Conservation (phyloP, 2,329 filamentous ascomycete genomes). For the Diaporthe destruens region DNA sequence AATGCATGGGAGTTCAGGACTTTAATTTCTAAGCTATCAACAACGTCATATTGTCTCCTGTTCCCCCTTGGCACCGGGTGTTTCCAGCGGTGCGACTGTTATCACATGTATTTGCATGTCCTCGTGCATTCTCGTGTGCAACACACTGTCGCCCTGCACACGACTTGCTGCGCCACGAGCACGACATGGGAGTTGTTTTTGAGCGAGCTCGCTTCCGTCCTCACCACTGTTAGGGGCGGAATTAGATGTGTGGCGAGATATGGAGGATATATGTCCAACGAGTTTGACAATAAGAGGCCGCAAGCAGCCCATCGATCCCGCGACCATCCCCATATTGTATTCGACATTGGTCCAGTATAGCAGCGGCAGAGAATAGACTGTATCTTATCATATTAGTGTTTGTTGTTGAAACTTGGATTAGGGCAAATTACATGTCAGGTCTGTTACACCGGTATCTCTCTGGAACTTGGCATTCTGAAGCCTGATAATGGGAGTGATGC, state of each 20-base stretch:
- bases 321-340: slow-evolving; percentile 19
- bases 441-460: slow-evolving; percentile 17
- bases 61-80: background rate
- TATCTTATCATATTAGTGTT: background rate
- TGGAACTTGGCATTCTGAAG: slow-evolving; percentile 19
- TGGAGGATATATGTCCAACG: background rate
- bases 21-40: background rate
- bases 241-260: background rate
- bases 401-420: background rate
- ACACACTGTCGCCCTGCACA: slow-evolving; percentile 10
- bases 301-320: slow-evolving; percentile 14
- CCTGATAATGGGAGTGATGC: slow-evolving; percentile 12
- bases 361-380: slow-evolving; percentile 2
- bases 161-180: slow-evolving; percentile 4
- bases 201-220: background rate
- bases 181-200: background rate
- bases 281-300: slow-evolving; percentile 14
- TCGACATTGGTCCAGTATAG: slow-evolving; percentile 20
- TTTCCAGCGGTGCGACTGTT: background rate
- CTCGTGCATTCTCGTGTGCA: background rate
- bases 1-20: too few species aligned
- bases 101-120: background rate
- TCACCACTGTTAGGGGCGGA: slow-evolving; percentile 4
- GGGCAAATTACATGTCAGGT: background rate
- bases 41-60: background rate